These are phyloP conservation scores for Fistulifera solaris DNA, from an alignment of 108 stramenopile species.

Conservation along the genomic window DNA sequence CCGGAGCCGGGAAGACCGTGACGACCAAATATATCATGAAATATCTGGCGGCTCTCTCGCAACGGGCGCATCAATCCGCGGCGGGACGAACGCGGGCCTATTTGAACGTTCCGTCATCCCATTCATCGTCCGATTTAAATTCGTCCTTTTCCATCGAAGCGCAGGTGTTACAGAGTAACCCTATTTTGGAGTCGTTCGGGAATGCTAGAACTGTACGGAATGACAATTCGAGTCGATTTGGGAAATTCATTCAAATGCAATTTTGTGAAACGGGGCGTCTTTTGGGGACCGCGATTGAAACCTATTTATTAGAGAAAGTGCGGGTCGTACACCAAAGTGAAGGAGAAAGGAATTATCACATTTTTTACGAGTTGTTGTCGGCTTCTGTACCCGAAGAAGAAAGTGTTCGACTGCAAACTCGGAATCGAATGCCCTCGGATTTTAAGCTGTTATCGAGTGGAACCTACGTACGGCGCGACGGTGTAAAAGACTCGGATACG, in stretches of 20 bases:
- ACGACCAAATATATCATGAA: conserved; percentile 58
- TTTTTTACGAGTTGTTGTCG: conserved; percentile 62
- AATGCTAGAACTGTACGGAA: conserved; percentile 89
- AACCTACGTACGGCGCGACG: conserved; percentile 51
- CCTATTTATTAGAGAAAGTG: conserved; percentile 77
- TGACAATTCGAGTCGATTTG: conserved; percentile 84
- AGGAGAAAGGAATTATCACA: conserved; percentile 70
- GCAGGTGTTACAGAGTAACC: conserved; percentile 80
- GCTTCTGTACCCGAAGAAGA: conserved; percentile 6
- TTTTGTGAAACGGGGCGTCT: conserved; percentile 25
- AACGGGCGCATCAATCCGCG: conserved; percentile 10
- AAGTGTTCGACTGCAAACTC: conserved; percentile 35
- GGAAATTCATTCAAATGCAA: conserved; percentile 48
- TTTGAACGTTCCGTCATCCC: neutral
- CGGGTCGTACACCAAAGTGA: conserved; percentile 32
- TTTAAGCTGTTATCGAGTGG: conserved; percentile 36
- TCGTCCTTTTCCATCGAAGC: conserved; percentile 39
- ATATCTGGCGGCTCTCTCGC: conserved; percentile 42
- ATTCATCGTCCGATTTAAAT: neutral
- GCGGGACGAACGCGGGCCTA: neutral
- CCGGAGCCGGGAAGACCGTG: conserved; percentile 49
- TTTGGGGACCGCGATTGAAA: conserved; percentile 64
- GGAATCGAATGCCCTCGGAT: conserved; percentile 34
- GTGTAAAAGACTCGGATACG: conserved; percentile 45
- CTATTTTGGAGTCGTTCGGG: conserved; percentile 88